Conservation (phyloP, 176 grass and related monocot genomes). For the Aegilops sharonensis region DNA sequence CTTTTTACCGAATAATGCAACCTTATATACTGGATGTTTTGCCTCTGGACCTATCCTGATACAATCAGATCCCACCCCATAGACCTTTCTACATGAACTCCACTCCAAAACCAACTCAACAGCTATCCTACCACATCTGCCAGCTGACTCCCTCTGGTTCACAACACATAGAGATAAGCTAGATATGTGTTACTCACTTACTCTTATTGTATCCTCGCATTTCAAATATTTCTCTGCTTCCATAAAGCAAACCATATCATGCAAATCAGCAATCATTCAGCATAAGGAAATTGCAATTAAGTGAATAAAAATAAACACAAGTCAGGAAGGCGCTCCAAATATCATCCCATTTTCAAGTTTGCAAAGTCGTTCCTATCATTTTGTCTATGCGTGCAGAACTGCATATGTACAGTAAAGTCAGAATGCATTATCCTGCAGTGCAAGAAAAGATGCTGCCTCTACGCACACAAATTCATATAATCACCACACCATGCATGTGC, state of each 20-base stretch:
- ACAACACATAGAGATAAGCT: not conserved
- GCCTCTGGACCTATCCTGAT: not conserved
- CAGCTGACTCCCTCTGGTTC: not conserved
- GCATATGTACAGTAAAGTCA: not conserved
- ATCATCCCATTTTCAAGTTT: not conserved
- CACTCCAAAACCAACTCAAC: not conserved
- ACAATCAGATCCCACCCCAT: not conserved
- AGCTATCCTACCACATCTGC: not conserved
- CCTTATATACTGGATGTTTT: not conserved
- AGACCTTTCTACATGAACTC: not conserved
- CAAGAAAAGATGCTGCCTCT: not conserved
- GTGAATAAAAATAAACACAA: not conserved
- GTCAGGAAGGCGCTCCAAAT: not conserved
- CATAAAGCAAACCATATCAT: not conserved
- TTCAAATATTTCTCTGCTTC: not conserved
- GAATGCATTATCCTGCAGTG: not conserved
- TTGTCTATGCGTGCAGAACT: not conserved
- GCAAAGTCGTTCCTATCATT: not conserved
- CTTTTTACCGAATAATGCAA: not conserved
- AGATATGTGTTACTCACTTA: not conserved
- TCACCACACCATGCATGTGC: not conserved
- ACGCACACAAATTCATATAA: not conserved
- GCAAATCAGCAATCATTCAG: not conserved
- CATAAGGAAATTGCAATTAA: not conserved
- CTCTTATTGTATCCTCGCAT: not conserved